Conservation (phyloP, 2,329 filamentous ascomycete genomes). For the Neonectria coccinea region DNA sequence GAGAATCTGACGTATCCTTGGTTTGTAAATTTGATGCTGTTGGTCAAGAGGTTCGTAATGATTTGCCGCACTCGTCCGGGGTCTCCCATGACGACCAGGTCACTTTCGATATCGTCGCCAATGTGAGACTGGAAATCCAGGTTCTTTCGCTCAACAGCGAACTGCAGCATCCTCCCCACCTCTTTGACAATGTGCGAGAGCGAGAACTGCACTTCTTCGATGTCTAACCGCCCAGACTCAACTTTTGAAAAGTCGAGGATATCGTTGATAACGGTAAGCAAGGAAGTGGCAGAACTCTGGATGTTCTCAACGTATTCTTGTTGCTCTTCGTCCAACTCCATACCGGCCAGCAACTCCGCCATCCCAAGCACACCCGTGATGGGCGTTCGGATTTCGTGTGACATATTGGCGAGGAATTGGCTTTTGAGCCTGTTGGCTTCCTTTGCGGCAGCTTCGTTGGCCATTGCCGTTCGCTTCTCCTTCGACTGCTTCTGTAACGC, state of each 20-base stretch:
- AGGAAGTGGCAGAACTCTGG: conserved; percentile 80
- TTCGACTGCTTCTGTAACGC: conserved; percentile 73
- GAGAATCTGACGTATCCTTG: conserved; percentile 76
- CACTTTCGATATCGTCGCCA: conserved; percentile 69
- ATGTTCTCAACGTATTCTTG: conserved; percentile 82
- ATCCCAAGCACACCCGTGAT: conserved; percentile 86
- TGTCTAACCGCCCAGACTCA: conserved; percentile 80
- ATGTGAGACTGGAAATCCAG: conserved; percentile 77
- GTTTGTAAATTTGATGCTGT: conserved; percentile 80
- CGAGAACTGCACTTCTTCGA: conserved; percentile 85
- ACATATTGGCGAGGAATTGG: conserved; percentile 76
- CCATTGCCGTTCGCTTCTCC: conserved; percentile 77
- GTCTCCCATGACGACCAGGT: conserved; percentile 86
- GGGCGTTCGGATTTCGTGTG: conserved; percentile 61
- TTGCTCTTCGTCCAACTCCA: conserved; percentile 75
- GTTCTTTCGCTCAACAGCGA: conserved; percentile 84
- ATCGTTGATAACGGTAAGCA: conserved; percentile 90
- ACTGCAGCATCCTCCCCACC: conserved; percentile 88
- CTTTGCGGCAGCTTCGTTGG: conserved; percentile 82
- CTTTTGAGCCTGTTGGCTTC: conserved; percentile 85
- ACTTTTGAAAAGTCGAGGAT: conserved; percentile 92
- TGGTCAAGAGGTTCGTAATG: conserved; percentile 81
- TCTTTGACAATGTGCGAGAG: conserved; percentile 79
- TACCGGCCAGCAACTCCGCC: conserved; percentile 79
- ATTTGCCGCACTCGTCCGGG: conserved; percentile 87